Base-by-base conservation (phyloP, 306 rosid genomes). In the Prunus salicina region DNA sequence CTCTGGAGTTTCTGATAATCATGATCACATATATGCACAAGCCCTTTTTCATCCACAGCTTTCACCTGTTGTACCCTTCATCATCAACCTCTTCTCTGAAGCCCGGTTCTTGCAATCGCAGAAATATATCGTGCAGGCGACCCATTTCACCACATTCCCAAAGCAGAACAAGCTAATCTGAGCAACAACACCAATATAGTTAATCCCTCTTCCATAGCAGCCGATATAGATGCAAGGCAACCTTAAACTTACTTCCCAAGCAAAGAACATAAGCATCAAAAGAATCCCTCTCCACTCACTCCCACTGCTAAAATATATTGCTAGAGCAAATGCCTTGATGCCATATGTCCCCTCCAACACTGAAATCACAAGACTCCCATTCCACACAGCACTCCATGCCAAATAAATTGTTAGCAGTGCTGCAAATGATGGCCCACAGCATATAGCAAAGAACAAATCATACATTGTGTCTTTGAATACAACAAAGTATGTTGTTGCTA, bases 361-460 rank as follows among this genome's bases (percentile, higher is more conserved):
- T 32, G 94, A 89, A 27, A 89, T 75, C 52, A 86, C 88, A 69
- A 86, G 63, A 47, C 91, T 81, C 91, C 86, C 76, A 20, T 89
- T 88, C 91, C 95, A 89, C 61, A 75, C 51, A 41, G 86, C 83
- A 67, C 85, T 86, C 89, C 91, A 82, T 72, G 86, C 90, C 79
- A 85, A 72, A 77, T 85, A 86, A 12, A 78, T 65, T 43, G 72
- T 66, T 7, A 87, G 68, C 41, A 88, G 57, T 67, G 69, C 78
- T 53, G 30, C 45, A 58, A 81, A 8, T 20, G 72, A 68, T n/a
- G 82, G 2, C 67, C 68, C 65, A 47, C 73, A 75, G 49, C 86
- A 25, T 14, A 64, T 64, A 43, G 67, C 12, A 52, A 68, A 73
- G 45, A 16, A 28, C 12, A 82, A 3, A 76, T 11, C 46, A 32